These are phyloP conservation scores for Chlamydomonas asymmetrica DNA, from an alignment of 139 green algal genomes.

Conservation along the genomic window DNA sequence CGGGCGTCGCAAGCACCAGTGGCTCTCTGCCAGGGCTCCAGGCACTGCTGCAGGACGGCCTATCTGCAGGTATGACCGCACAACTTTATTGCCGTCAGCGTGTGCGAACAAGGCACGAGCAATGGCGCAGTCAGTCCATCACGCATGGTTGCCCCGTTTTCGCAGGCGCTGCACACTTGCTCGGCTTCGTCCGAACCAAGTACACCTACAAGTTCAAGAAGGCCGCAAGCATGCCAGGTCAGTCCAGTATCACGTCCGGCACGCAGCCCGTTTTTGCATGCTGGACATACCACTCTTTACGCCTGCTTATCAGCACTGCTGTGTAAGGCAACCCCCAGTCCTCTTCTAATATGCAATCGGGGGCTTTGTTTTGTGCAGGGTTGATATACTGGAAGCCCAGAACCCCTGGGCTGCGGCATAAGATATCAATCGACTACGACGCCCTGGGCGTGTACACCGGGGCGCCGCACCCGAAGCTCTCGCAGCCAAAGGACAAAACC, in stretches of 20 bases:
- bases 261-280: not conserved
- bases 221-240: slow-evolving; percentile 17
- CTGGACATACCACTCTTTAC: not conserved
- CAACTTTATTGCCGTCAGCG: no score
- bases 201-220: slow-evolving; percentile 42
- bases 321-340: no score
- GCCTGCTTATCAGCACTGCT: no score
- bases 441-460: slow-evolving; percentile 54
- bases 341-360: not conserved
- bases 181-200: slow-evolving; percentile 19
- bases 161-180: slow-evolving; percentile 4
- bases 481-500: slow-evolving; percentile 45
- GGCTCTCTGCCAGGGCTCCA: no score
- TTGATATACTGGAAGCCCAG: slow-evolving; percentile 88
- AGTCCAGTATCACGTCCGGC: not conserved
- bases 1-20: no score
- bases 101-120: no score
- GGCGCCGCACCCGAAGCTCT: slow-evolving; percentile 35
- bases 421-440: slow-evolving; percentile 47
- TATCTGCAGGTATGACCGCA: no score
- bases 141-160: no score
- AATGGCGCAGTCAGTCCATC: no score
- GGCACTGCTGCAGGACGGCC: no score
- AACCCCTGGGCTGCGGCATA: slow-evolving; percentile 75
- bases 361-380: slow-evolving; percentile 40